Conservation (phyloP, 208 protist species). For the Tritrichomonas foetus region DNA sequence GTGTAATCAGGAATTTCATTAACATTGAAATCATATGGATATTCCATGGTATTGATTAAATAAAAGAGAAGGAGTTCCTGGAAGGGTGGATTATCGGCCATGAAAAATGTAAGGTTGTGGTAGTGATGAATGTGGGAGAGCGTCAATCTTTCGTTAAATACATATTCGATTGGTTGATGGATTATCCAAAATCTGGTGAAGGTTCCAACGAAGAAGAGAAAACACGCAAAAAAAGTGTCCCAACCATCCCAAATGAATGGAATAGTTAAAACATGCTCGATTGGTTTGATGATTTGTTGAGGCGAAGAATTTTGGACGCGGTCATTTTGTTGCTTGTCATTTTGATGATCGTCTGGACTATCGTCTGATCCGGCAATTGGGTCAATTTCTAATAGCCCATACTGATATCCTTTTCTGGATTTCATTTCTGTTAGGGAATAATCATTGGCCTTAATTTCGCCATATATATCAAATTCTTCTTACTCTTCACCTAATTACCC, state of each 20-base stretch:
- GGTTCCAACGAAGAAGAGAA: neutral
- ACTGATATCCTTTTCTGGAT: no score
- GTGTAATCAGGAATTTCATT: neutral
- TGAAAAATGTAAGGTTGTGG: neutral
- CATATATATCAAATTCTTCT: no score
- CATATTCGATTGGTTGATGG: neutral
- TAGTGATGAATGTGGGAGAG: neutral
- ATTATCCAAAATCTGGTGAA: neutral
- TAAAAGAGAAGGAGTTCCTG: neutral
- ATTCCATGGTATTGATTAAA: neutral
- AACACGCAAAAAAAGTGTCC: neutral
- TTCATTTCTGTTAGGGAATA: no score
- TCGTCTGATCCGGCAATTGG: no score
- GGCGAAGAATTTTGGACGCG: no score
- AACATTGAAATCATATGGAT: neutral
- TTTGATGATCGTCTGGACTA: no score
- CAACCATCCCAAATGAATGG: neutral
- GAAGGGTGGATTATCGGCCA: neutral
- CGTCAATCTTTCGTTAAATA: neutral
- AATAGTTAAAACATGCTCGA: neutral
- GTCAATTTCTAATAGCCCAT: no score
- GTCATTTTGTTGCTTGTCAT: no score
- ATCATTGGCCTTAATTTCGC: no score
- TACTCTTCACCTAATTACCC: no score
- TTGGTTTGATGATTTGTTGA: no score